Conservation (phyloP, 371 early-diverging fungal species). For the Actinomortierella wolfii region DNA sequence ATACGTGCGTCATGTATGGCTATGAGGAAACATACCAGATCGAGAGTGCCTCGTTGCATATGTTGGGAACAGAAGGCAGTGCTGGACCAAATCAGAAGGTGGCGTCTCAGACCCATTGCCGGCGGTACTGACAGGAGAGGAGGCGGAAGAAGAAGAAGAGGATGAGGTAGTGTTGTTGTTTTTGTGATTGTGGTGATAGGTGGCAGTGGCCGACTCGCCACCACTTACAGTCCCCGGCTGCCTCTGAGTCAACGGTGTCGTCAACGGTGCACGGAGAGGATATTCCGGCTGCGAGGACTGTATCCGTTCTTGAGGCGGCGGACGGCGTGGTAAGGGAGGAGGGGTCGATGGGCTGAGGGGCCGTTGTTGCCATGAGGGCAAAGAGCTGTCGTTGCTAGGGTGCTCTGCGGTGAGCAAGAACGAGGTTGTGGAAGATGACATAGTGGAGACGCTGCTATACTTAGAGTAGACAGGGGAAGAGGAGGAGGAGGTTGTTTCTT, state of each 20-base stretch:
- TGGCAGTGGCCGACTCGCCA: too few relatives aligned
- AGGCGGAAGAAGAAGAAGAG: background rate
- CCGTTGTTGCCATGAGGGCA: background rate
- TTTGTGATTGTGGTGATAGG: too few relatives aligned
- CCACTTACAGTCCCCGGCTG: background rate
- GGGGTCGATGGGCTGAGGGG: background rate
- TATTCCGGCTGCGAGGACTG: too few relatives aligned
- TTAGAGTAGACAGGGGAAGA: background rate
- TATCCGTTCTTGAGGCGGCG: too few relatives aligned
- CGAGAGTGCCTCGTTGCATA: slow-evolving; percentile 37
- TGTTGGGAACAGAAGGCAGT: slow-evolving; percentile 43
- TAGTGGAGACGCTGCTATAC: background rate
- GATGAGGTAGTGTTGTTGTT: background rate
- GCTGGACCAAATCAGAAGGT: slow-evolving; percentile 26
- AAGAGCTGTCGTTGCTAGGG: background rate
- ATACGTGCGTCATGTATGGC: too few relatives aligned
- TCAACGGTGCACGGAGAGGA: background rate
- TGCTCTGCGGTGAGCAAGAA: background rate
- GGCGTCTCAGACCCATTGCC: background rate
- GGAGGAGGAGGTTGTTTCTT: background rate
- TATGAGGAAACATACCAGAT: slow-evolving; percentile 38
- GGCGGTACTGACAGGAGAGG: background rate
- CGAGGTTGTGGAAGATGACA: background rate
- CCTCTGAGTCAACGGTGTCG: background rate
- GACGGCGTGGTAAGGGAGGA: too few relatives aligned